Evolutionary conservation across 768 basidiomycete genomes (phyloP).

Genomic region (Amanita exitialis): DNA sequence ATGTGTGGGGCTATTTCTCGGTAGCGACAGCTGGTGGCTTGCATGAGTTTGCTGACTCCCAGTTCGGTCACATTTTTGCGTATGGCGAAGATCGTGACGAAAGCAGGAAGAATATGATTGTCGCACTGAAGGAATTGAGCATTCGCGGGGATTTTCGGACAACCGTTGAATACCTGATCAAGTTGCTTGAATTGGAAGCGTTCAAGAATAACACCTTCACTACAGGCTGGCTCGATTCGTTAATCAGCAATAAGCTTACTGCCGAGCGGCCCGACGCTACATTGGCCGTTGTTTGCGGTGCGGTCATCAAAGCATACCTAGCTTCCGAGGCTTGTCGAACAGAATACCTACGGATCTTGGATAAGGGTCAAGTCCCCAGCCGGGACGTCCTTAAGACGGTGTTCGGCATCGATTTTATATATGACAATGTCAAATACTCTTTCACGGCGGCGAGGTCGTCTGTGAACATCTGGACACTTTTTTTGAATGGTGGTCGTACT

Average conservation of each 20-base stretch:
- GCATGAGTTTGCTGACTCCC: conserved; percentile 98
- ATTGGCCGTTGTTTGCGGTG: conserved; percentile 92
- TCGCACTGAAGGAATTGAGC: conserved; percentile 94
- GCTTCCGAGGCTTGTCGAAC: conserved; percentile 82
- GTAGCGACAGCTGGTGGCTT: conserved; percentile 92
- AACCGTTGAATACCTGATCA: conserved; percentile 98
- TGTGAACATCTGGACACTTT: conserved; percentile 83
- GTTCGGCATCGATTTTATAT: conserved; percentile 95
- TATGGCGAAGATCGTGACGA: conserved; percentile 95
- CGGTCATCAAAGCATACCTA: conserved; percentile 90
- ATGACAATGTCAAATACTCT: conserved; percentile 90
- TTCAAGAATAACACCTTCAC: conserved; percentile 98
- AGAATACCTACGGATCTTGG: conserved; percentile 91
- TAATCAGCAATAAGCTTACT: conserved; percentile 95
- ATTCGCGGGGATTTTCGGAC: conserved; percentile 99
- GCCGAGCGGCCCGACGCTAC: conserved; percentile 92
- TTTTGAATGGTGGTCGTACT: conserved; percentile 90
- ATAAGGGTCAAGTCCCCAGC: conserved; percentile 96
- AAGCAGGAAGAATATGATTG: conserved; percentile 98
- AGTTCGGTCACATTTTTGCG: conserved; percentile 98
- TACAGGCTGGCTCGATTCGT: conserved; percentile 95
- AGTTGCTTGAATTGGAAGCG: conserved; percentile 88
- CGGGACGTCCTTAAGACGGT: conserved; percentile 94
- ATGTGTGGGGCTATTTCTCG: conserved; percentile 99
- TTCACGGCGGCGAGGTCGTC: conserved; percentile 94